Evolutionary conservation across 2,329 filamentous ascomycete genomes (phyloP), one percentile per base, ranked within the genome.

Genomic region (Aspergillus terreus): DNA sequence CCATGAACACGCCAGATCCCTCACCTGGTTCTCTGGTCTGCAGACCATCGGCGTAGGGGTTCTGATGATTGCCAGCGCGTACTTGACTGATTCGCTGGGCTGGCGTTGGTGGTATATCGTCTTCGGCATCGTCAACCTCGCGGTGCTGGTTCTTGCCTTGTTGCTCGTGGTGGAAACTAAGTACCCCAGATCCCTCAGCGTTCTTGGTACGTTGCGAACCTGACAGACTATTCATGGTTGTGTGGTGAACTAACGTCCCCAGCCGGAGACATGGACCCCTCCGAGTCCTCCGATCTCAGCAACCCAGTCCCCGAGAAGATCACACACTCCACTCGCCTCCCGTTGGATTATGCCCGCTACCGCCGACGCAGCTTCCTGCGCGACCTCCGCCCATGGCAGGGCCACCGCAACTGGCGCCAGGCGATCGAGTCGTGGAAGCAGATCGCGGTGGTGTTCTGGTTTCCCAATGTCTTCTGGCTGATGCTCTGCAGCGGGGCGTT

Each of bases 81-180:
- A 71, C 41, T 47, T 67, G 15, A 65, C 61, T 7, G 60, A 61
- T 6, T 60, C 60, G 12, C 48, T 65, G 4, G 60, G 63, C 1
- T 72, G 70, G 70, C 54, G 68, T 33, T 73, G 67, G 64, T 71
- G 67, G 57, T 73, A 72, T 17, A 65, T 67, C 10, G 62, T 60
- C 40, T 66, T 68, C 40, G 59, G 68, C n/a, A 56, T 63, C 6
- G 64, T 56, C 23, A 47, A 63, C 11, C 64, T 66, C 3, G 51
- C 69, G 25, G 49, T 44, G 0, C 46, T 54, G 15, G n/a, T 77
- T 58, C 46, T 72, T 42, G 51, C 68, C 56, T 50, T 74, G 63
- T 59, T 73, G 52, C 52, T 71, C 52, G 57, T 71, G 53, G 62
- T 75, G 55, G 64, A 78, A 66, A 62, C 70, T 1, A 54, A 54